Base-by-base conservation (phyloP, 2,329 filamentous ascomycete genomes). In the Phialemonium atrogriseum region DNA sequence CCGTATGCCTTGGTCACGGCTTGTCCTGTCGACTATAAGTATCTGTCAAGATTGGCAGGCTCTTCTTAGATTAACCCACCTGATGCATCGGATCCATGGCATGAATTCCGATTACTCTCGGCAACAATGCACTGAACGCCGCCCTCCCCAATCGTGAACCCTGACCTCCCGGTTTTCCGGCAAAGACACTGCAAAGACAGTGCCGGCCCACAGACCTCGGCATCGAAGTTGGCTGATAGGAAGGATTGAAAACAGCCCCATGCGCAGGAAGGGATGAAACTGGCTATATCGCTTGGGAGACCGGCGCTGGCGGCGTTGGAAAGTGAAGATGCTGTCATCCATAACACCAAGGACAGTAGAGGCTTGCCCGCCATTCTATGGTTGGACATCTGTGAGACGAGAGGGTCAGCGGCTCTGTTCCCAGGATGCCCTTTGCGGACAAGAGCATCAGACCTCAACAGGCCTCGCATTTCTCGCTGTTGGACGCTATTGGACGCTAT, bases 111-210 rank as follows among this genome's bases (percentile, higher is more conserved):
- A 65, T 54, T 53, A 34, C 50, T 56, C 46, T 73, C 68, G 7
- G 71, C 71, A 7, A 70, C 60, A 20, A 83, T 66, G 51, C 82
- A 87, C 47, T 79, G 71, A 39, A 84, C 55, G 5, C 75, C 78
- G 9, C 69, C 80, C 55, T 86, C 82, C n/a, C 79, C 80, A 28
- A 85, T 47, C 2, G 82, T 85, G 44, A 77, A 80, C 8, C 76
- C 78, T 18, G 69, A 69, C 10, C 52, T 56, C 7, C 78, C 78
- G 20, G 62, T 61, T 36, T 66, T 63, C 22, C 67, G 66, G 51
- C 82, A 87, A 6, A 86, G 62, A 43, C 78, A 84, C 45, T 65
- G 56, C 42, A 84, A 51, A 16, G 77, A 64, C 9, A 68, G 62
- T 10, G 57, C 56, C 20, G 54, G 48, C 18, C 62, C 61, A 46